Base-by-base conservation (phyloP, 148 eudicot genomes). In the Gaultheria prostrata region DNA sequence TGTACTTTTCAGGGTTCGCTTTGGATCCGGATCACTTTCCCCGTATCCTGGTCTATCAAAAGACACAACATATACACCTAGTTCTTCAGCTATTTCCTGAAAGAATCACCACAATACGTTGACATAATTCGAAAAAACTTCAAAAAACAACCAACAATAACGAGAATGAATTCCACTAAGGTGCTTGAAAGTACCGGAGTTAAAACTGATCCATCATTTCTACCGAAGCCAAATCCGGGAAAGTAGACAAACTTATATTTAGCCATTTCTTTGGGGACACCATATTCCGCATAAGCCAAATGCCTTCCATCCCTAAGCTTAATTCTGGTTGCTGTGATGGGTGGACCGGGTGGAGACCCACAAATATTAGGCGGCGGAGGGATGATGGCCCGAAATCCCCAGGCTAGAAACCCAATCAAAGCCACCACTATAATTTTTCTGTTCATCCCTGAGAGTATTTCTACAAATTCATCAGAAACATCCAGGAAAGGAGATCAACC, bases 21-120 rank as follows among this genome's bases (percentile, higher is more conserved):
- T 82, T 35, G 98, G 94, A 84, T 94, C 81, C 67, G 95, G 94
- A 88, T 92, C 95, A 77, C 98, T 92, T 83, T 94, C 92, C 59
- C 98, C 98, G 88, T 94, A 91, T n/a, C 98, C 98, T 45, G 98
- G 91, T 57, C 95, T 88, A 81, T 94, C 98, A 86, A 88, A 90
- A 48, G 94, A 83, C 59, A 94, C 88, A 57, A 93, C 81, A 79
- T 86, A 86, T 70, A 93, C 53, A 56, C 91, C 93, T 51, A 91
- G 61, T 73, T 88, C 92, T 80, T 93, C 89, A 63, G 87, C 53
- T 13, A 88, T 74, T 57, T 86, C 88, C 98, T 94, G 86, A 33
- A 82, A 26, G 21, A 57, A 46, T 76, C 21, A 33, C 72, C 28
- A 67, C 69, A 30, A 70, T 17, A 59, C 2, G 39, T 43, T 8